Evolutionary conservation across 2,329 filamentous ascomycete genomes (phyloP).

Genomic region (Diplodia seriata): DNA sequence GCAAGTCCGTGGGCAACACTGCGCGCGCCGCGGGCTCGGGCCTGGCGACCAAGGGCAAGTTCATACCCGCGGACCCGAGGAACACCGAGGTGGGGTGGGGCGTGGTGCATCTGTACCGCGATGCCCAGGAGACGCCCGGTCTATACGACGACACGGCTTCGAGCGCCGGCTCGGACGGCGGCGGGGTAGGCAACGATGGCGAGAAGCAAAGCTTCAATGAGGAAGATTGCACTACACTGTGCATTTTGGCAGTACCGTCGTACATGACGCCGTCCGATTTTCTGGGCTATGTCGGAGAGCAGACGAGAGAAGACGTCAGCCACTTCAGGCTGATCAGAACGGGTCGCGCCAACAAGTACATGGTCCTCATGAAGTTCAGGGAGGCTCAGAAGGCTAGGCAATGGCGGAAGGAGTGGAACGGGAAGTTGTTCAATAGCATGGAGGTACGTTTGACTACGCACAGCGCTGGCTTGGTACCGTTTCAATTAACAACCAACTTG

Average conservation of each 20-base stretch:
- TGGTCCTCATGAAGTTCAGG: constrained; percentile 94
- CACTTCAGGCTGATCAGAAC: constrained; percentile 97
- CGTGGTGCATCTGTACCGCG: constrained; percentile 90
- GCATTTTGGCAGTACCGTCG: constrained; percentile 91
- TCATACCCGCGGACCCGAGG: constrained; percentile 71
- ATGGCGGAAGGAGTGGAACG: constrained; percentile 89
- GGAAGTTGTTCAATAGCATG: constrained; percentile 89
- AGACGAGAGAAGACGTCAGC: constrained; percentile 83
- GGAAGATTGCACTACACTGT: constrained; percentile 84
- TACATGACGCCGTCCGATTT: constrained; percentile 93
- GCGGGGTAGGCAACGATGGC: constrained; percentile 38
- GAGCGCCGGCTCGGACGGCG: constrained; percentile 46
- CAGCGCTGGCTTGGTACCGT: neutral
- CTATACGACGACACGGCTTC: constrained; percentile 60
- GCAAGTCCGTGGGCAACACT: constrained; percentile 44
- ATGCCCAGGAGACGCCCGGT: constrained; percentile 74
- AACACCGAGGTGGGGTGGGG: constrained; percentile 88
- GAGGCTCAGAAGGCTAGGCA: constrained; percentile 74
- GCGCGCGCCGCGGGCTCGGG: constrained; percentile 51
- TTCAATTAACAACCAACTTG: constrained; percentile 10
- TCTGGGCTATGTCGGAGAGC: constrained; percentile 87
- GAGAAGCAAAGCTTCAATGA: constrained; percentile 48
- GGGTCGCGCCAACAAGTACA: constrained; percentile 84
- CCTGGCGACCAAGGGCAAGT: constrained; percentile 82
- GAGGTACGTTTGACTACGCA: constrained; percentile 64